Base-by-base conservation (phyloP, 805 yeast species). In the Candida insectorum region DNA sequence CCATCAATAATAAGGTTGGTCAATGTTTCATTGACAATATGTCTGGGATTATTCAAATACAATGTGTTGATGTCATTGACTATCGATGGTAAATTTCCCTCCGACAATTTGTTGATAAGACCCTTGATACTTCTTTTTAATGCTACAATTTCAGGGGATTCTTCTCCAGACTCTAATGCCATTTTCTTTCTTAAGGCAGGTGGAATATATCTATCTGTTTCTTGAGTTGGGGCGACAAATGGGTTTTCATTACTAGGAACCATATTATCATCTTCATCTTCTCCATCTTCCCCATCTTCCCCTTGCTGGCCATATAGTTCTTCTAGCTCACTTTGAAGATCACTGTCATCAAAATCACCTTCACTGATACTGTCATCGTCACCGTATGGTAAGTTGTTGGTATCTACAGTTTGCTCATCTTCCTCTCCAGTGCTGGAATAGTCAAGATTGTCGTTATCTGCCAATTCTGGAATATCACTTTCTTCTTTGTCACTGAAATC, bases 101-200 rank as follows among this genome's bases (percentile, higher is more conserved):
- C 97, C 1, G 96, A 84, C n/a, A 93, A 69, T 56, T 79, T 82
- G 56, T 93, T 93, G 48, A 93, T 65, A 1, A 87, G 78, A 38
- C 97, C 89, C 49, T 88, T 93, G 30, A 89, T 72, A 4, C 77
- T 62, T 46, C 79, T 76, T 34, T 73, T 71, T 23, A 89, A 60
- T 23, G 68, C 73, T 3, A 62, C 31, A 6, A 66, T 52, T 34
- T 71, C 77, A 12, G 52, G 52, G 2, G 69, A 57, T 3, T 41
- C 48, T 3, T 49, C 58, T 0, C 45, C 48, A 3, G 51, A 49
- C 30, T 68, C 71, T 38, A 71, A 40, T 0, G 69, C 70, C 52
- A 65, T 48, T 47, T 69, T 71, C 28, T 75, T 70, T 38, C 97
- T 73, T 36, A 84, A 56, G 0, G 95, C 88, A 0, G 97, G 98